Evolutionary conservation across 306 rosid genomes (phyloP).

Genomic region (Prunus salicina): DNA sequence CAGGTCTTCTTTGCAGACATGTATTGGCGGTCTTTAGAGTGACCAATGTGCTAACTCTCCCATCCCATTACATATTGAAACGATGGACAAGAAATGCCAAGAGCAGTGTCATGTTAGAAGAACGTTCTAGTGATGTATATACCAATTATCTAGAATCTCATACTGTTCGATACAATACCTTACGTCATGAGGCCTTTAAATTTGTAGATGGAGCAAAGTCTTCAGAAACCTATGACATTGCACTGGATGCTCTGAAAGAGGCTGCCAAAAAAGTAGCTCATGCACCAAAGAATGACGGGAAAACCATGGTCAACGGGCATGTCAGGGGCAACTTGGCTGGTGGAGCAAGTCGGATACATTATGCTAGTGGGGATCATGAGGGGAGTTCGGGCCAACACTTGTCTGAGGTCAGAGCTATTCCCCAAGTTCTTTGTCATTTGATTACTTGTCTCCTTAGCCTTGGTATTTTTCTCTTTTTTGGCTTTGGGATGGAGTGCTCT

Average conservation of each 20-base stretch:
- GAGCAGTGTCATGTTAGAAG: conserved; percentile 86
- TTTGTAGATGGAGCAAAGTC: conserved; percentile 81
- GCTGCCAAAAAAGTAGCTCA: conserved; percentile 69
- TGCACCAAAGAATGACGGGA: conserved; percentile 53
- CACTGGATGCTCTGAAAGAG: conserved; percentile 64
- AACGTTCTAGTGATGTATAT: conserved; percentile 65
- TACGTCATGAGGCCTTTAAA: conserved; percentile 82
- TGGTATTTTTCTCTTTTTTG: not conserved
- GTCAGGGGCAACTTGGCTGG: conserved; percentile 41
- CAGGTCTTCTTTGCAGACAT: conserved; percentile 98
- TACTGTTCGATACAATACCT: conserved; percentile 86
- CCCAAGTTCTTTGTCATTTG: conserved; percentile 11
- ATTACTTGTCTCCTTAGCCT: not conserved
- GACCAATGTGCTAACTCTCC: conserved; percentile 95
- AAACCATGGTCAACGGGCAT: conserved; percentile 58
- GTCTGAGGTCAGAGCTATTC: conserved; percentile 67
- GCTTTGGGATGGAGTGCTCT: not conserved
- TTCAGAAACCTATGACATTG: conserved; percentile 61
- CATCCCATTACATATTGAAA: conserved; percentile 87
- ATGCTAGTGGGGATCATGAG: conserved; percentile 39
- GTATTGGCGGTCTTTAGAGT: conserved; percentile 95
- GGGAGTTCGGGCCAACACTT: conserved; percentile 54
- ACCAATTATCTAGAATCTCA: conserved; percentile 93
- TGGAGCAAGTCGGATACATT: conserved; percentile 42
- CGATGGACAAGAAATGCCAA: conserved; percentile 99